phyloP scores from a whole-genome alignment of 1,284 basidiomycete species.

The Ceratobasidium sp. region DNA sequence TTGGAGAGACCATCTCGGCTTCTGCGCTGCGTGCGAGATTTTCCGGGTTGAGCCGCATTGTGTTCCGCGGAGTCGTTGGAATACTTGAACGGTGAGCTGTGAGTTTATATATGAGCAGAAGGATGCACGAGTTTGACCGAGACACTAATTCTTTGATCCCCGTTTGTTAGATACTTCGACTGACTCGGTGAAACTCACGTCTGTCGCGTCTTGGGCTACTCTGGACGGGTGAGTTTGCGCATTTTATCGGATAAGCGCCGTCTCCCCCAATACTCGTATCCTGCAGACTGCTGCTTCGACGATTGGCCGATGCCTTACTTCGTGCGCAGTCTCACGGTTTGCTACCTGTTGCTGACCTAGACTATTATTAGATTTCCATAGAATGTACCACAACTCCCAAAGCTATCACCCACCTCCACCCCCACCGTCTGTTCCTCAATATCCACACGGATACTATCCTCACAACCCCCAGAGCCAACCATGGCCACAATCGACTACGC shows the following conservation, averaged over 20 bases:
- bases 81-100: not conserved
- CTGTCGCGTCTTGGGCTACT: no score
- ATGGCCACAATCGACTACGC: constrained; percentile 13
- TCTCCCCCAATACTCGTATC: not conserved
- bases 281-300: no score
- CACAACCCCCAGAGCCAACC: constrained; percentile 1
- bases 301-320: not conserved
- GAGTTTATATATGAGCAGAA: not conserved
- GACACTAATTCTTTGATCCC: not conserved
- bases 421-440: constrained; percentile 5
- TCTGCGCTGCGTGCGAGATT: no score
- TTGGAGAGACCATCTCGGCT: no score
- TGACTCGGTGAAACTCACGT: not conserved
- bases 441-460: not conserved
- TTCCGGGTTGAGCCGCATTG: no score
- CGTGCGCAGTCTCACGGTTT: not conserved
- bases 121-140: not conserved
- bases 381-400: constrained; percentile 24
- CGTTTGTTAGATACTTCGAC: not conserved
- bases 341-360: no score
- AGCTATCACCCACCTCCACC: not conserved
- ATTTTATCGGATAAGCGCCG: constrained; percentile 13
- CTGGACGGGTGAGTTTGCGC: constrained; percentile 1
- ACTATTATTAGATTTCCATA: not conserved
- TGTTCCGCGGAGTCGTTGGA: no score